Percentiles rank a stretch among this genome's conserved stretches.
These are phyloP conservation scores for Aspergillus egyptiacus DNA, from an alignment of 495 filamentous ascomycete genomes.

Conservation along the genomic window DNA sequence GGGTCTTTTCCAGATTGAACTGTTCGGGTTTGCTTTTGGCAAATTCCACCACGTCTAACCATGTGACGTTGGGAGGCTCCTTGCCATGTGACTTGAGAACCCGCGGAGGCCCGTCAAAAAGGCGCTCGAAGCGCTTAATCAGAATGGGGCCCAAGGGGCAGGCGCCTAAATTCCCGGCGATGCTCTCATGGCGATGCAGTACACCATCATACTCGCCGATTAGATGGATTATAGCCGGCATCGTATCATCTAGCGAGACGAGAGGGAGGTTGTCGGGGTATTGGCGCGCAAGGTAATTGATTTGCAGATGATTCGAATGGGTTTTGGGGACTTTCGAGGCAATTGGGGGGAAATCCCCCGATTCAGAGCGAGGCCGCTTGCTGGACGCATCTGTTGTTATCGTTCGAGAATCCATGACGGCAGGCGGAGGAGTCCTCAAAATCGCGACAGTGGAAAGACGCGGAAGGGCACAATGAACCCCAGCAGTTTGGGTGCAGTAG, in stretches of 20 bases:
- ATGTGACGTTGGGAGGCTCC: slow-evolving; percentile 58
- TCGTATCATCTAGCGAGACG: slow-evolving; percentile 52
- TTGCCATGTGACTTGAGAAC: slow-evolving; percentile 61
- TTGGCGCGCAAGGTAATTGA: slow-evolving; percentile 75
- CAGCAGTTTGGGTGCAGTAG: neutral
- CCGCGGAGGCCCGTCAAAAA: slow-evolving; percentile 75
- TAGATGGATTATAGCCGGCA: slow-evolving; percentile 57
- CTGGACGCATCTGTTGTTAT: slow-evolving; percentile 34
- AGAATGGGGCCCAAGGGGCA: slow-evolving; percentile 76
- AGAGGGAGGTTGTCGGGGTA: slow-evolving; percentile 56
- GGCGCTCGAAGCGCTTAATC: slow-evolving; percentile 75
- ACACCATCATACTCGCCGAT: slow-evolving; percentile 79
- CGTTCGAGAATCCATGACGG: slow-evolving; percentile 38
- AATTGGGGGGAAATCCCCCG: slow-evolving; percentile 38
- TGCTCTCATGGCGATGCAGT: slow-evolving; percentile 75
- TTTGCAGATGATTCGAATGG: slow-evolving; percentile 57
- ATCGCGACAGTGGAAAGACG: neutral
- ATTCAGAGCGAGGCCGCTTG: slow-evolving; percentile 60
- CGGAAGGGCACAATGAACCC: neutral
- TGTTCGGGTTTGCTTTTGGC: slow-evolving; percentile 73
- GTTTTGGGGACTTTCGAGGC: slow-evolving; percentile 51
- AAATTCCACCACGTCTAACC: slow-evolving; percentile 82
- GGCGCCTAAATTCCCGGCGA: slow-evolving; percentile 78
- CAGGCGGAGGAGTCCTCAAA: neutral
- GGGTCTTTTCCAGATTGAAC: slow-evolving; percentile 64